phyloP scores from a whole-genome alignment of 2,329 filamentous ascomycete genomes.

The Diaporthe citri region DNA sequence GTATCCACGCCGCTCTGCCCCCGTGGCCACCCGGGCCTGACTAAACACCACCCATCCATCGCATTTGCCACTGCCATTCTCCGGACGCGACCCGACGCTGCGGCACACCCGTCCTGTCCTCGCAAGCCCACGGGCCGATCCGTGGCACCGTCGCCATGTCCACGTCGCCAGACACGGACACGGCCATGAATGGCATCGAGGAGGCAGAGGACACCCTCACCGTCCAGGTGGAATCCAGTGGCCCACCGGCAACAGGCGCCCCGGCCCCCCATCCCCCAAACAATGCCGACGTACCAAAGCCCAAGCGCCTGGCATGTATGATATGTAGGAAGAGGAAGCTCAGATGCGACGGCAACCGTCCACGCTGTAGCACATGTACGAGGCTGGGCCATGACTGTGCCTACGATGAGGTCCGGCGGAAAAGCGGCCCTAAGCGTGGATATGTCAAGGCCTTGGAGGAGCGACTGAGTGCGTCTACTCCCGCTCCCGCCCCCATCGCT shows the following conservation, averaged over 20 bases:
- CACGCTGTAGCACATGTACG: conserved; percentile 89
- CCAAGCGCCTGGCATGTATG: conserved; percentile 95
- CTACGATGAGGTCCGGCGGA: conserved; percentile 92
- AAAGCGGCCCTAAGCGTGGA: conserved; percentile 93
- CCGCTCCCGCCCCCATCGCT: not conserved
- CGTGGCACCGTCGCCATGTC: conserved; percentile 46
- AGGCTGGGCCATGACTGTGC: conserved; percentile 88
- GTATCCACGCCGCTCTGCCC: not conserved
- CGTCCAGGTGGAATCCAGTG: conserved; percentile 38
- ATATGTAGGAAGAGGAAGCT: conserved; percentile 94
- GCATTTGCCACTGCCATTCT: conserved; percentile 2
- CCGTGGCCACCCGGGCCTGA: conserved; percentile 7
- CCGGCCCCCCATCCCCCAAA: conserved; percentile 52
- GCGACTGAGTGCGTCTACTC: conserved; percentile 77
- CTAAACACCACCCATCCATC: not conserved
- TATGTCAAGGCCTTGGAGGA: conserved; percentile 96
- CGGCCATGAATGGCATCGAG: conserved; percentile 44
- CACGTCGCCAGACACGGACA: conserved; percentile 55
- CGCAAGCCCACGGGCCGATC: conserved; percentile 29
- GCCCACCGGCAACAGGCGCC: conserved; percentile 51
- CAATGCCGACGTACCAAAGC: conserved; percentile 75
- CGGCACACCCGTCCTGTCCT: not conserved
- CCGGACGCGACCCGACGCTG: conserved; percentile 14
- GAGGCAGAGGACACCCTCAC: conserved; percentile 39
- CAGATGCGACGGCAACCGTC: conserved; percentile 86